A percentile compares a stretch with the other conserved stretches of the same genome.
These are phyloP conservation scores for Chalciporus chontae DNA, from an alignment of 768 basidiomycete genomes.

Conservation along the genomic window DNA sequence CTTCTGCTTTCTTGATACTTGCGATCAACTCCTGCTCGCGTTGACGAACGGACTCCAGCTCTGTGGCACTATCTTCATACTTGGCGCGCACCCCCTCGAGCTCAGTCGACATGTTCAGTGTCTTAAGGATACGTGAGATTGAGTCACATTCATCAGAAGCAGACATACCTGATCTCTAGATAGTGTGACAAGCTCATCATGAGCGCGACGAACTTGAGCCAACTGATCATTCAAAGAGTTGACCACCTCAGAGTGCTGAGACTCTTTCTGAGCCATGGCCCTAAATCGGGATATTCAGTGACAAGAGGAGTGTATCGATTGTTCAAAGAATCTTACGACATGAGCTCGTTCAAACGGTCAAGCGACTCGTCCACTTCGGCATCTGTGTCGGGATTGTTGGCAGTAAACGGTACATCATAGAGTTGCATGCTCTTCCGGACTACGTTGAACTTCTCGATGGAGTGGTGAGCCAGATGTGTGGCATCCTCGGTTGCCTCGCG, in stretches of 20 bases:
- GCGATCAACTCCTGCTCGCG: slow-evolving; percentile 55
- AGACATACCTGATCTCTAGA: slow-evolving; percentile 76
- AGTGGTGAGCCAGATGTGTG: slow-evolving; percentile 62
- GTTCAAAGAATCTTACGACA: slow-evolving; percentile 60
- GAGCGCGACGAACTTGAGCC: slow-evolving; percentile 64
- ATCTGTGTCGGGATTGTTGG: slow-evolving; percentile 32
- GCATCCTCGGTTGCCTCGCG: slow-evolving; percentile 20
- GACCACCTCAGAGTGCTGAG: slow-evolving; percentile 78
- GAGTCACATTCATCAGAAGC: not conserved
- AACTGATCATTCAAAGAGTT: slow-evolving; percentile 69
- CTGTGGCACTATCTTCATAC: slow-evolving; percentile 49
- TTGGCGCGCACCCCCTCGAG: slow-evolving; percentile 69
- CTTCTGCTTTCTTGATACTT: slow-evolving; percentile 47
- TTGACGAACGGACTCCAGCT: slow-evolving; percentile 52
- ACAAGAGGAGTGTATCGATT: slow-evolving; percentile 1
- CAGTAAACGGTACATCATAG: slow-evolving; percentile 36
- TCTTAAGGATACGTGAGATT: slow-evolving; percentile 35
- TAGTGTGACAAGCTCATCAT: slow-evolving; percentile 76
- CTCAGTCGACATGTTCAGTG: slow-evolving; percentile 85
- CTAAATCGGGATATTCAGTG: slow-evolving; percentile 37
- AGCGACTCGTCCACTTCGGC: slow-evolving; percentile 62
- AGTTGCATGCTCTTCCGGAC: slow-evolving; percentile 65
- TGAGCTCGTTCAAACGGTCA: slow-evolving; percentile 83
- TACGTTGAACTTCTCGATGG: slow-evolving; percentile 68
- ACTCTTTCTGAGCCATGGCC: slow-evolving; percentile 97